Evolutionary conservation across 129 eudicot genomes (phyloP).

Genomic region (Escallonia rubra): DNA sequence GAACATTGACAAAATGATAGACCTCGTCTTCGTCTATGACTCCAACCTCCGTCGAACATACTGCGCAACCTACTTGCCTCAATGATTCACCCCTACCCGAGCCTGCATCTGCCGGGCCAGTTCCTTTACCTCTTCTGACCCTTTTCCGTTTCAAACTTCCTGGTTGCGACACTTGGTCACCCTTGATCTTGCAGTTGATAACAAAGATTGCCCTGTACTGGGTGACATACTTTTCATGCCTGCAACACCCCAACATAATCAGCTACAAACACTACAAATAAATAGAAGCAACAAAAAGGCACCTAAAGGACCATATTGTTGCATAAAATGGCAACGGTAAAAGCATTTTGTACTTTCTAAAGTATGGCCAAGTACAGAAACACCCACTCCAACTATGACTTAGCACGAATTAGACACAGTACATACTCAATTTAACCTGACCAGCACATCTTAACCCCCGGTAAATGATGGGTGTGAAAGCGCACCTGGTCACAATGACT

Average conservation of each 20-base stretch:
- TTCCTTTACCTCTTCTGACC: constrained; percentile 26
- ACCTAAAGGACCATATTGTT: too few relatives aligned
- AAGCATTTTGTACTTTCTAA: too few relatives aligned
- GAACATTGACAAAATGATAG: constrained; percentile 79
- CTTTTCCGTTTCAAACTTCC: constrained; percentile 64
- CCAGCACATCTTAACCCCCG: too few relatives aligned
- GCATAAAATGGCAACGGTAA: too few relatives aligned
- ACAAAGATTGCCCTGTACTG: constrained; percentile 94
- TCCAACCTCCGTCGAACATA: constrained; percentile 86
- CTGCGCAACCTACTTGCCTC: constrained; percentile 65
- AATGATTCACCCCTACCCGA: constrained; percentile 24
- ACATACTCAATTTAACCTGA: too few relatives aligned
- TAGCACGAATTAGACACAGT: too few relatives aligned
- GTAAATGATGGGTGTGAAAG: too few relatives aligned
- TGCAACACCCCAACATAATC: constrained; percentile 23
- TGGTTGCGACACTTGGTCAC: constrained; percentile 34
- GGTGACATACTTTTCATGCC: constrained; percentile 90
- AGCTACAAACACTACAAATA: background rate
- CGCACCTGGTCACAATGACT: too few relatives aligned
- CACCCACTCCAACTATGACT: too few relatives aligned
- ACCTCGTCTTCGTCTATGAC: constrained; percentile 82
- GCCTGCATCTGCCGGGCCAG: constrained; percentile 15
- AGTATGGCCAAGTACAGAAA: too few relatives aligned
- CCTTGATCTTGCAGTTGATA: constrained; percentile 63
- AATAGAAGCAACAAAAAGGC: too few relatives aligned